Evolutionary conservation across 2,329 filamentous ascomycete genomes (phyloP).

Genomic region (Massarina eburnea): DNA sequence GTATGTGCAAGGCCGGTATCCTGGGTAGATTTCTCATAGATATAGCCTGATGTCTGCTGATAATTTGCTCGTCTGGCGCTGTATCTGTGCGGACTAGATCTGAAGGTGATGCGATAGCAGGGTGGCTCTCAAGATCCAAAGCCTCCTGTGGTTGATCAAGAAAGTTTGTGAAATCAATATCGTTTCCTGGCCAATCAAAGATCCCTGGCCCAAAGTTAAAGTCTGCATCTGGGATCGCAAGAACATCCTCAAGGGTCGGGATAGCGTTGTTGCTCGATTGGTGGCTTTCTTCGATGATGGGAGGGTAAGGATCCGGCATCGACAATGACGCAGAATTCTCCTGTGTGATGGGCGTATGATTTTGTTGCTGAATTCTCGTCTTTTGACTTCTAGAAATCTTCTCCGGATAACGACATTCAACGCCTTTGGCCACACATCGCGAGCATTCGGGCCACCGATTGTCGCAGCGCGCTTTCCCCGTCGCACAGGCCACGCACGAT

Average conservation of each 20-base stretch:
- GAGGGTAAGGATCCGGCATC: background rate
- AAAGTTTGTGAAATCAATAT: background rate
- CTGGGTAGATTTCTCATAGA: background rate
- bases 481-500: conserved; percentile 44
- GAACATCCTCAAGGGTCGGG: background rate
- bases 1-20: conserved; percentile 15
- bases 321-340: background rate
- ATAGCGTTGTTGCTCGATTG: background rate
- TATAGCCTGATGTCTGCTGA: background rate
- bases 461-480: conserved; percentile 44
- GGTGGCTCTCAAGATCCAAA: background rate
- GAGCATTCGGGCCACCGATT: conserved; percentile 42
- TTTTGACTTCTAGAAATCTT: conserved; percentile 6
- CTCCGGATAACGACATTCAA: conserved; percentile 42
- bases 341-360: background rate
- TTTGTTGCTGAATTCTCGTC: background rate
- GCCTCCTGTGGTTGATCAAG: background rate
- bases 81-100: conserved; percentile 13
- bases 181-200: conserved; percentile 14
- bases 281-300: background rate
- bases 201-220: background rate
- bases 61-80: conserved; percentile 7
- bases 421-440: conserved; percentile 39
- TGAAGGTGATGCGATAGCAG: background rate
- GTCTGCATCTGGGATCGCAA: background rate